Evolutionary conservation across 148 eudicot genomes (phyloP), one percentile per base, ranked within the genome.

Genomic region (Camellia japonica): DNA sequence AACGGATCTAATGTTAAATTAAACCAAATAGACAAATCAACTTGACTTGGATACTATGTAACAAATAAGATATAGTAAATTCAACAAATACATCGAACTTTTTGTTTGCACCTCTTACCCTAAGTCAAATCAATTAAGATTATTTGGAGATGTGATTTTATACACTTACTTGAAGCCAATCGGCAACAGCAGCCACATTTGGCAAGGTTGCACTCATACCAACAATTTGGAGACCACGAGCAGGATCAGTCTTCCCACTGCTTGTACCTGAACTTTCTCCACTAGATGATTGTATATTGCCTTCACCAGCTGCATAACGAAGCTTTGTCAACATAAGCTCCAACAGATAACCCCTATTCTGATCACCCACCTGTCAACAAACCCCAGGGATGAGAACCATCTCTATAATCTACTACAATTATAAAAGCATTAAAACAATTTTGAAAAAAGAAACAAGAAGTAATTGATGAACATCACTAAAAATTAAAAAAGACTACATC

Each of bases 171-270:
- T 94, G 97, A 83, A 97, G 98, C 99, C 99, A 97, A 64, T 97
- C 95, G 78, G 99, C 98, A 87, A 97, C 95, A 64, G 99, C 93
- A 81, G 94, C 90, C 80, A 97, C 98, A 85, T 97, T 97, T 51
- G 99, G 99, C 90, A 97, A 89, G 74, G 99, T 97, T 68, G 99
- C 98, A 91, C 98, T 97, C 99, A 97, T 94, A 73, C 99, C 99
- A 88, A 97, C 97, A 78, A 97, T 97, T 84, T 97, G 99, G 71
- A 97, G 87, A 84, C 98, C 95, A 79, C 82, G 89, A 76, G 95
- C 88, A 77, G 90, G 82, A 66, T 94, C 99, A 75, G 85, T 82
- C 86, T 85, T 91, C 62, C 94, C 90, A 85, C 98, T 94, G 82
- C 98, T 92, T 55, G 84, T 85, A 38, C 97, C 95, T 59, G 95